These are phyloP conservation scores for Cucurbita ficifolia DNA, from an alignment of 306 rosid species.

Conservation along the genomic window DNA sequence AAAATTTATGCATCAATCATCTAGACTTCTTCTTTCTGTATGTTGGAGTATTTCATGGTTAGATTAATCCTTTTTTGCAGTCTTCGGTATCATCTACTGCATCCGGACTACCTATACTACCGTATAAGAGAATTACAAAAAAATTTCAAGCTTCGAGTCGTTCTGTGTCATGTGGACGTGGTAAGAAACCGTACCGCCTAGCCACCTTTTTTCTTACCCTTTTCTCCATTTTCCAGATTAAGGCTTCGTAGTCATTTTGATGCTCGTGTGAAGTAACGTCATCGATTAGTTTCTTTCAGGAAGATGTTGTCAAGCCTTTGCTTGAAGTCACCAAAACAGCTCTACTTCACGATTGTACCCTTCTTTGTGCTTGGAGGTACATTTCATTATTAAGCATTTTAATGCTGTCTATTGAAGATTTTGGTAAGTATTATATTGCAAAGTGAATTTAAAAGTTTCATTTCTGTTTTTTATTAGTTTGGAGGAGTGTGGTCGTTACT, in stretches of 20 bases:
- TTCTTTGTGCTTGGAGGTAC: conserved; percentile 93
- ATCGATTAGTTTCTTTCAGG: conserved; percentile 38
- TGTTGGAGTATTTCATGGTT: background rate
- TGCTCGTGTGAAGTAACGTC: background rate
- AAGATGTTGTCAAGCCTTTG: conserved; percentile 80
- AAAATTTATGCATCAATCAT: background rate
- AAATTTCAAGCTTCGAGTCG: conserved; percentile 76
- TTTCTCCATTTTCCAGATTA: conserved; percentile 1
- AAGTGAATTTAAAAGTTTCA: background rate
- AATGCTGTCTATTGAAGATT: background rate
- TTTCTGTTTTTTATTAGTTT: conserved; percentile 25
- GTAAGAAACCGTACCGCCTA: conserved; percentile 21
- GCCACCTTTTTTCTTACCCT: background rate
- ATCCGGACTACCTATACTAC: conserved; percentile 81
- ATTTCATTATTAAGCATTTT: background rate
- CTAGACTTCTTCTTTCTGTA: background rate
- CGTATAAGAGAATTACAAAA: conserved; percentile 92
- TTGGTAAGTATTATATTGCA: background rate
- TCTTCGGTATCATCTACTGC: conserved; percentile 92
- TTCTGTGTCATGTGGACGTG: conserved; percentile 92
- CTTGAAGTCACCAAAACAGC: conserved; percentile 97
- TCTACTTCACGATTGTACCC: conserved; percentile 86
- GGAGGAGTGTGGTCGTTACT: conserved; percentile 97
- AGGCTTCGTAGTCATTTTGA: background rate
- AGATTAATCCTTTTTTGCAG: conserved; percentile 39